These are phyloP conservation scores for Lactifluus volemus DNA, from an alignment of 768 basidiomycete species.

Conservation along the genomic window DNA sequence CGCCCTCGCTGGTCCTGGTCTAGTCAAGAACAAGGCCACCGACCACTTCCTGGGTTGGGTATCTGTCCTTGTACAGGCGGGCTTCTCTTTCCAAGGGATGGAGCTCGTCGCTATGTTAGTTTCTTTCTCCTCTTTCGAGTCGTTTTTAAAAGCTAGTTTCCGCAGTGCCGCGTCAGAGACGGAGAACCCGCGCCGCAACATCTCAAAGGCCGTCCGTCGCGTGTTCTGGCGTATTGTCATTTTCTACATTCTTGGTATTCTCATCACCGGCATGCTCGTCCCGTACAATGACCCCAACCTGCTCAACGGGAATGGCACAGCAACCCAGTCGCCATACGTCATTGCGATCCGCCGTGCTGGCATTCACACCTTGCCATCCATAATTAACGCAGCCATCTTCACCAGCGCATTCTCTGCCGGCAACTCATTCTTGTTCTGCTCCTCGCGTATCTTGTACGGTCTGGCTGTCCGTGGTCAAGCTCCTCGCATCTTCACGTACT, in stretches of 20 bases:
- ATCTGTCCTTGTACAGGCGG: conserved; percentile 41
- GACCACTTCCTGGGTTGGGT: conserved; percentile 36
- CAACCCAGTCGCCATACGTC: conserved; percentile 78
- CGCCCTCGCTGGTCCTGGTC: conserved; percentile 29
- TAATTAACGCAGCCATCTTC: conserved; percentile 68
- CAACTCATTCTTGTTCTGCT: conserved; percentile 53
- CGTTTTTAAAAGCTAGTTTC: background rate
- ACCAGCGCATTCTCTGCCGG: conserved; percentile 66
- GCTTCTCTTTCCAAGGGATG: conserved; percentile 73
- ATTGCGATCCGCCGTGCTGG: conserved; percentile 70
- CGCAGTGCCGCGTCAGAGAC: conserved; percentile 67
- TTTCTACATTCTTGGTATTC: conserved; percentile 68
- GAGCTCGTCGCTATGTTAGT: conserved; percentile 63
- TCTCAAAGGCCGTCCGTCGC: conserved; percentile 63
- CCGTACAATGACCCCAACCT: conserved; percentile 52
- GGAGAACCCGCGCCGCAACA: conserved; percentile 68
- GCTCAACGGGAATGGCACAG: conserved; percentile 45
- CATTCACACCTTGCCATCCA: conserved; percentile 54
- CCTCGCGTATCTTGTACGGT: conserved; percentile 36
- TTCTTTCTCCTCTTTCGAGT: background rate
- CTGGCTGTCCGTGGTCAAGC: conserved; percentile 33
- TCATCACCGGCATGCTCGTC: conserved; percentile 75
- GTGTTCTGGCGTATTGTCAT: conserved; percentile 76
- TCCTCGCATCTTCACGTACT: conserved; percentile 36
- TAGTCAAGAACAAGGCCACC: conserved; percentile 27